Base-by-base conservation (phyloP, 768 basidiomycete species). In the Mycena galopus region DNA sequence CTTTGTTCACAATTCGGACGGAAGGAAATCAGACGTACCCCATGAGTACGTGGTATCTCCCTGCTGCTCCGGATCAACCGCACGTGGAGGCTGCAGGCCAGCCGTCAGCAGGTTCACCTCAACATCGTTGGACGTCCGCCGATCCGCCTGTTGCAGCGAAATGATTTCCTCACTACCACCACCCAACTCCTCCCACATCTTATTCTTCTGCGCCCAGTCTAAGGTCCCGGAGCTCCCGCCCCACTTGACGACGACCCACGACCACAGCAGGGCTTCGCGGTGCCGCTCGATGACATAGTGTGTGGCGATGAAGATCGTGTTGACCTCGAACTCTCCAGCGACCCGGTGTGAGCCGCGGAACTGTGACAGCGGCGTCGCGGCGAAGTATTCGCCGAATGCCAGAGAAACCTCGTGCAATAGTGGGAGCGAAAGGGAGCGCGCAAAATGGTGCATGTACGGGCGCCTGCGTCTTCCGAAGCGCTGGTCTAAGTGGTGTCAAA, bases 401-500 rank as follows among this genome's bases (percentile, higher is more conserved):
- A 73, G 56, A 19, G 79, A 78, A 39, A 80, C 66, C 72, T 86
- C 86, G 59, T 77, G 78, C 50, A 84, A 68, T 25, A 86, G 56
- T 0, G 84, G 74, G 11, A 77, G 57, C 23, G 83, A 81, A 14
- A 83, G 73, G 1, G 81, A 69, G 56, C 84, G 84, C 29, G 83
- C 84, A 42, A 82, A 80, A 78, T 86, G 86, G 8, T 80, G 78
- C 64, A 84, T 79, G 73, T 86, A 86, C 0, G 84, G 82, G 5
- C 86, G 79, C 10, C 69, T 70, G 0, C 85, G 79, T 12, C 57
- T 66, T 32, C 85, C 86, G 65, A 86, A 86, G 58, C 86, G 84
- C 47, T 78, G 23, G 64, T 77, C 75, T 76, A 39, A 16, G 21
- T 59, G 19, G 56, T 21, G 44, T 50, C 17, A 21, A 10, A 55